Base-by-base conservation (phyloP, 2,329 filamentous ascomycete species). In the Dothistroma pini region DNA sequence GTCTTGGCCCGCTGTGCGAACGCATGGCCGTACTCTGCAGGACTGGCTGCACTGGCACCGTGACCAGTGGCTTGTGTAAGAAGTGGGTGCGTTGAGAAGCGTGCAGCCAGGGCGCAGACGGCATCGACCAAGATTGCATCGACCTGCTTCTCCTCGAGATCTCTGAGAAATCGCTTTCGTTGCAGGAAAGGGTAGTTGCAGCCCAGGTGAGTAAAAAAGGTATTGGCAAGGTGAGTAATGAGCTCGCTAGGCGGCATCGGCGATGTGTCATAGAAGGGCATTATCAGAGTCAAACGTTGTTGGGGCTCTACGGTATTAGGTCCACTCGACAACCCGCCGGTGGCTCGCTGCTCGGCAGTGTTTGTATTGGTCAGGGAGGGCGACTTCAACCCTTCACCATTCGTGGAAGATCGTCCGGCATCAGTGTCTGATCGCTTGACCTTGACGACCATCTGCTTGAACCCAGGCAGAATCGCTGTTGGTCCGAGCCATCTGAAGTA, bases 401-500 rank as follows among this genome's bases (percentile, higher is more conserved):
- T 78, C 12, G 69, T 71, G 0, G 86, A 84, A 52, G 84, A 82
- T 19, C 85, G 87, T 55, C 80, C 81, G 49, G 86, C 86, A 56
- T 86, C 86, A 25, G 83, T 82, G 25, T 86, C 83, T 61, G 86
- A 80, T 62, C 89, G 86, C 61, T 87, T 83, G 32, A 93, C 85
- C 57, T 89, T 87, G 61, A 89, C 87, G 29, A 96, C 90, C 90
- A 96, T 96, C 74, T 96, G 91, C 75, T 96, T 96, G 78, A 92
- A 96, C 22, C 91, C 91, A 1, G 91, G 91, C 56, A 95, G 90
- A 70, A 96, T 96, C 64, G 91, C 92, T 0, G 92, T 96, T 0
- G 91, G 90, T 0, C 91, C 92, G 72, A 96, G 95, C 75, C 95
- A 96, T 62, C 92, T 83, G 70, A 96, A 96, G 73, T 95, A 96